Conservation (phyloP, 768 basidiomycete species). For the Epithele typhae region DNA sequence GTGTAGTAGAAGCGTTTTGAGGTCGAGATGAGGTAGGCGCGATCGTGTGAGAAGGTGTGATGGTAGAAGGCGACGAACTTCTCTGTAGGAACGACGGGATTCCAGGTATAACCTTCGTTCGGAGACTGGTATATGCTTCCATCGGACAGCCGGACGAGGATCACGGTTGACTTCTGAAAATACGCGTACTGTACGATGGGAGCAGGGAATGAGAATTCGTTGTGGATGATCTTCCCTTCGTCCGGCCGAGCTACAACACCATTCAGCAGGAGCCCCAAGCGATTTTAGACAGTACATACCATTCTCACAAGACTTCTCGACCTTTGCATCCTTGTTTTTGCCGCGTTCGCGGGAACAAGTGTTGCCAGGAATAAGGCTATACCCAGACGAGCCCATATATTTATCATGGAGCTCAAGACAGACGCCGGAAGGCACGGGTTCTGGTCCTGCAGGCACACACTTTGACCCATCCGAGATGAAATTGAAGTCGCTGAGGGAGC, state of each 20-base stretch:
- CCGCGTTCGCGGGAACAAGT: slow-evolving; percentile 65
- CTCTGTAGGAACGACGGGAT: slow-evolving; percentile 51
- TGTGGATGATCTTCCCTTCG: slow-evolving; percentile 75
- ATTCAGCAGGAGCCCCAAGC: background rate
- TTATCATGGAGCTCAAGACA: slow-evolving; percentile 56
- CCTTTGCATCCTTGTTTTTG: slow-evolving; percentile 58
- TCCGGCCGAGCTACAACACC: slow-evolving; percentile 59
- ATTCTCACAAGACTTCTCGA: slow-evolving; percentile 73
- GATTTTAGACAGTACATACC: slow-evolving; percentile 35
- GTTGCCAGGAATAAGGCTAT: slow-evolving; percentile 88
- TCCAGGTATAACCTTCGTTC: slow-evolving; percentile 95
- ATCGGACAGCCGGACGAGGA: slow-evolving; percentile 78
- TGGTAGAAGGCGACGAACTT: slow-evolving; percentile 83
- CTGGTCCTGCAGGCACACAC: slow-evolving; percentile 85
- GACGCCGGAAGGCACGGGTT: slow-evolving; percentile 75
- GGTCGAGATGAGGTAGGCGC: slow-evolving; percentile 87
- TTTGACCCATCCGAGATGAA: slow-evolving; percentile 67
- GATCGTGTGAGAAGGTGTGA: slow-evolving; percentile 72
- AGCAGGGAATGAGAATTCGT: slow-evolving; percentile 69
- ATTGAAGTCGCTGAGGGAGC: slow-evolving; percentile 76
- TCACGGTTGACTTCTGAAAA: slow-evolving; percentile 76
- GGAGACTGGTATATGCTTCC: slow-evolving; percentile 87
- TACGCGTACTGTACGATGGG: slow-evolving; percentile 75
- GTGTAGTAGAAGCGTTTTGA: slow-evolving; percentile 67
- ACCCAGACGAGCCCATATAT: slow-evolving; percentile 90